These are phyloP conservation scores for Wickerhamomyces bisporus DNA, from an alignment of 805 yeast genomes.

Conservation along the genomic window DNA sequence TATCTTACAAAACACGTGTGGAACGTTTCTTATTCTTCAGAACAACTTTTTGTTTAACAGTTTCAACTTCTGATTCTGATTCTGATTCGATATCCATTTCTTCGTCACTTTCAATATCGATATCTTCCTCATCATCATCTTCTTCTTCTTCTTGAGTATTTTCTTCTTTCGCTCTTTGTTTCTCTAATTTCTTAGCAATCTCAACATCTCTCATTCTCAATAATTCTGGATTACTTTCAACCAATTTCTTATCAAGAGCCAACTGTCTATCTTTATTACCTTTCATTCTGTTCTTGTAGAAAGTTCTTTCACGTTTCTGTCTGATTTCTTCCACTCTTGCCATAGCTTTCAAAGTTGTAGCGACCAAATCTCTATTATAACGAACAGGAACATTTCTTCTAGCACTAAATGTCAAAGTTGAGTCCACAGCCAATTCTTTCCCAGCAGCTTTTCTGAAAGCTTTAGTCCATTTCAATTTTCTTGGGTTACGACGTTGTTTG, in stretches of 20 bases:
- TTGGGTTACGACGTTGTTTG: constrained; percentile 97
- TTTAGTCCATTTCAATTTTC: constrained; percentile 97
- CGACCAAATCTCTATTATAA: constrained; percentile 93
- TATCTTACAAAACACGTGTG: constrained; percentile 15
- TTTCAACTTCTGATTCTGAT: constrained; percentile 39
- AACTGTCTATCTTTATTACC: constrained; percentile 88
- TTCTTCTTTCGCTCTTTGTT: constrained; percentile 53
- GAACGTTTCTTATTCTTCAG: constrained; percentile 27
- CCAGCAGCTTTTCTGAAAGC: constrained; percentile 99
- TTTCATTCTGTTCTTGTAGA: constrained; percentile 99
- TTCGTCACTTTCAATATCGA: constrained; percentile 45
- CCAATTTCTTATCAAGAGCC: constrained; percentile 81
- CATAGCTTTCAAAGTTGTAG: constrained; percentile 94
- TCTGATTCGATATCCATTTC: constrained; percentile 57
- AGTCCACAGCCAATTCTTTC: constrained; percentile 95
- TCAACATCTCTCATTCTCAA: constrained; percentile 93
- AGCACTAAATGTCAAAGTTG: constrained; percentile 92
- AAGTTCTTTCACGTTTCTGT: constrained; percentile 93
- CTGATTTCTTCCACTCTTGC: constrained; percentile 93
- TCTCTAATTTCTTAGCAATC: constrained; percentile 69
- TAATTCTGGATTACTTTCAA: constrained; percentile 83
- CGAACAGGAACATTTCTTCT: constrained; percentile 98
- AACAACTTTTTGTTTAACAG: constrained; percentile 38
- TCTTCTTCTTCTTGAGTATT: constrained; percentile 42
- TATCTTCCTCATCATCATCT: constrained; percentile 42